Base-by-base conservation (phyloP, 179 eudicot genomes). In the Heliamphora pulchella region DNA sequence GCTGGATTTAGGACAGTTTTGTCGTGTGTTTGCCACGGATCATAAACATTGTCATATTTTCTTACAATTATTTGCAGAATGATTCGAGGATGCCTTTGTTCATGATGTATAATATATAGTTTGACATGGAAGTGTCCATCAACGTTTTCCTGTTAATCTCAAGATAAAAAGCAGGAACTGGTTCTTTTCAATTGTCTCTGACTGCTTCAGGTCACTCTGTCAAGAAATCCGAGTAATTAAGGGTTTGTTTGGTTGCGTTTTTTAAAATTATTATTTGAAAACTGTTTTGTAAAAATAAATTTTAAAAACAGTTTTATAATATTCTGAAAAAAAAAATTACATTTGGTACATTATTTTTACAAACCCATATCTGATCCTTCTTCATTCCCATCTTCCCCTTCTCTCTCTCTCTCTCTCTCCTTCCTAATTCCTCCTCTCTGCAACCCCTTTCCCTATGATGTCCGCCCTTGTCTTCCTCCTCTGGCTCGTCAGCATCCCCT, bases 401-500 rank as follows among this genome's bases (percentile, higher is more conserved):
- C 75, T 20, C 13, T 53, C 67, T 72, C 51, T 78, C 76, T 71
- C 78, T 77, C 81, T 68, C 73, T 65, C 81, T 18, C 68, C 57
- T 74, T 59, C 41, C 69, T 44, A n/a, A 8, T 43, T 53, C 71
- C 8, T 55, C 71, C 20, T 62, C 54, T 62, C 63, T 61, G 58
- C 78, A 20, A 51, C 48, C 50, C 71, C 78, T 64, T 43, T 63
- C 54, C 71, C 71, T 8, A 80, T 64, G 80, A 91, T 91, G 93
- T 89, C 87, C 73, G 66, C 82, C 81, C 47, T 73, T 72, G 31
- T 90, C 81, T 84, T 92, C 86, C 84, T 87, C 78, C 74, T 91
- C 66, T 91, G 91, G 89, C 84, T 89, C 57, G 64, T 86, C 54
- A 84, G 81, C 87, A 85, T 88, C 78, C 88, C 86, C 81, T 87